Percentiles rank a stretch among this genome's conserved stretches.
Conservation (phyloP, 2,329 filamentous ascomycete species). For the Neonectria neomacrospora region DNA sequence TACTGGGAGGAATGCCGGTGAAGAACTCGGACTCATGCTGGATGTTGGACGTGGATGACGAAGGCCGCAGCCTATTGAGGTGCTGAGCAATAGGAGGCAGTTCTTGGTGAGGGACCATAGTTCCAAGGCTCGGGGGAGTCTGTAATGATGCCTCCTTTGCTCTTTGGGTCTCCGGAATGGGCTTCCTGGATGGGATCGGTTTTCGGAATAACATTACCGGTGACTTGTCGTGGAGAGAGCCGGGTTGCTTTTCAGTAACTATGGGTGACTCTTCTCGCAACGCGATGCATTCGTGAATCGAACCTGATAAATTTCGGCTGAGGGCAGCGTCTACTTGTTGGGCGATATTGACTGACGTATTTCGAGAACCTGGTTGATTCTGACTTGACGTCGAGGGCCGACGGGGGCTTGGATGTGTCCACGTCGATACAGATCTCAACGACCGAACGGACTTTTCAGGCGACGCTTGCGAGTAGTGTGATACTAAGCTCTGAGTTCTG, state of each 20-base stretch:
- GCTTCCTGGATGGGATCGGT: constrained; percentile 21
- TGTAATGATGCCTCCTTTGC: constrained; percentile 23
- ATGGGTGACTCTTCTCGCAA: constrained; percentile 31
- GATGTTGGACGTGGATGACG: constrained; percentile 44
- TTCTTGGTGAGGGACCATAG: constrained; percentile 52
- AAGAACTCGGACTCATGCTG: constrained; percentile 7
- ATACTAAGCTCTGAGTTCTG: constrained; percentile 38
- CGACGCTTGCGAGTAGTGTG: constrained; percentile 34
- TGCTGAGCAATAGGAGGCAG: constrained; percentile 54
- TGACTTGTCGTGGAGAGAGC: neutral
- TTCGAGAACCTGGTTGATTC: constrained; percentile 7
- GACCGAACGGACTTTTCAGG: constrained; percentile 20
- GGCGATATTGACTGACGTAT: constrained; percentile 9
- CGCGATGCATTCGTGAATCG: constrained; percentile 35
- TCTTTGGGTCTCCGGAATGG: constrained; percentile 8
- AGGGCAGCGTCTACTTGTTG: neutral
- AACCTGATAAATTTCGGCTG: constrained; percentile 26
- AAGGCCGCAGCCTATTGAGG: constrained; percentile 49
- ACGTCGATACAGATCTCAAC: constrained; percentile 27
- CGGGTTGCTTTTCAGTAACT: constrained; percentile 12
- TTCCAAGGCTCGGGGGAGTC: constrained; percentile 49
- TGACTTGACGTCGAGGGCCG: constrained; percentile 24
- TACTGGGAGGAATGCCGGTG: neutral
- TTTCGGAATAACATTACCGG: constrained; percentile 19
- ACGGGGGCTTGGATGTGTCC: constrained; percentile 14